Percentiles rank a stretch among this genome's conserved stretches.
These are phyloP conservation scores for Taphrina pruni DNA, from an alignment of 1,139 yeast species.

Conservation along the genomic window DNA sequence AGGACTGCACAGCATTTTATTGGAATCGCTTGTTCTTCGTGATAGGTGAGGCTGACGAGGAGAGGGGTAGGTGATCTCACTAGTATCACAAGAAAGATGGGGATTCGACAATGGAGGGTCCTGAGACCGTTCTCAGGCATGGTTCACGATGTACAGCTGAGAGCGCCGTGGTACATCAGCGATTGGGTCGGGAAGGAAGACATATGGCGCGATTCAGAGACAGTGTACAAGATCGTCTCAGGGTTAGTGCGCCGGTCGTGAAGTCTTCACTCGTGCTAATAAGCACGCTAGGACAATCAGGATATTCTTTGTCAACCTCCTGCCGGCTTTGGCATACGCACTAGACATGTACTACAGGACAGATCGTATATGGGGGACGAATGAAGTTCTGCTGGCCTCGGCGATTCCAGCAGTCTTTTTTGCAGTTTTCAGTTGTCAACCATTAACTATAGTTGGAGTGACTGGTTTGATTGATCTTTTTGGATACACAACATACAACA, in stretches of 20 bases:
- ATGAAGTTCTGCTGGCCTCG: conserved; percentile 80
- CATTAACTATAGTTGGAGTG: conserved; percentile 94
- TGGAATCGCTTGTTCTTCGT: too few species aligned
- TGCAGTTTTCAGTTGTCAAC: conserved; percentile 87
- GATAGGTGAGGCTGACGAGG: too few species aligned
- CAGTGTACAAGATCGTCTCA: conserved; percentile 69
- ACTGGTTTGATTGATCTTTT: conserved; percentile 89
- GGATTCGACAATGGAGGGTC: conserved; percentile 19
- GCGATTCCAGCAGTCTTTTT: conserved; percentile 90
- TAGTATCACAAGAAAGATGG: conserved; percentile 6
- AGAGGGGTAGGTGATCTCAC: too few species aligned
- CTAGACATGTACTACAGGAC: conserved; percentile 95
- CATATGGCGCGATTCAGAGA: conserved; percentile 87
- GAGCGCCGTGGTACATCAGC: conserved; percentile 71
- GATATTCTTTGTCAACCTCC: conserved; percentile 50
- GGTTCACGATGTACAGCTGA: conserved; percentile 59
- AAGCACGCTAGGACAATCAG: conserved; percentile 20
- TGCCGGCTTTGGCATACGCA: conserved; percentile 96
- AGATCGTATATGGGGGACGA: conserved; percentile 82
- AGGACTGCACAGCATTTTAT: too few species aligned
- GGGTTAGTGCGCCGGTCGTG: conserved; percentile 63
- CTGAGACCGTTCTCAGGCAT: conserved; percentile 56
- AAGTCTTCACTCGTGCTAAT: not conserved
- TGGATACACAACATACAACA: conserved; percentile 86
- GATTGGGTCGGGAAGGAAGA: conserved; percentile 84